Base-by-base conservation (phyloP, 805 yeast genomes). In the Wickerhamomyces xylosicus region DNA sequence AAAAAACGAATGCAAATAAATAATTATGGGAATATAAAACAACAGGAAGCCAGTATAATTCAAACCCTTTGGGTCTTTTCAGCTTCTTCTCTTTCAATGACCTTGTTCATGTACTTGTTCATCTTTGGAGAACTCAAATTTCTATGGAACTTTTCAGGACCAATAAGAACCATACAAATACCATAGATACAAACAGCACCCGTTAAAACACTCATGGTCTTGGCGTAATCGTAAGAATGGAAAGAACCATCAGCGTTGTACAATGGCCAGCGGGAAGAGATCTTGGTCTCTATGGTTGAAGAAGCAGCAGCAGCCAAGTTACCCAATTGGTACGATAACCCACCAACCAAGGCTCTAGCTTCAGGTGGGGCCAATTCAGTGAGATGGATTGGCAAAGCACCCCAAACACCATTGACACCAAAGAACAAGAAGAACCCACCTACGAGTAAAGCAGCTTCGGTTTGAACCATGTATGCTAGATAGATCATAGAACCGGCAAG, bases 321-420 rank as follows among this genome's bases (percentile, higher is more conserved):
- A 62, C 87, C 87, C 41, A 80, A 67, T 58, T 80, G 87, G 53
- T 80, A 80, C 9, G 77, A 68, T 27, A 76, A 58, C 38, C 85
- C 85, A 25, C 72, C 70, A 25, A 78, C 67, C 48, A 79, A 66
- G 1, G 85, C 66, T 50, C 84, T 65, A 54, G 74, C 73, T 29
- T 74, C 72, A 14, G 82, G 78, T 41, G 78, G 80, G 13, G 83
- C 71, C 37, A 80, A 63, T 56, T 81, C 89, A 22, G 77, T 64
- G 32, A 81, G 61, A 56, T 79, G 77, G 33, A 77, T 69, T 15
- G 87, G 85, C 11, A 74, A 66, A 36, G 80, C 73, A 44, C 87
- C 86, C 82, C 85, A 81, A 5, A 78, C 77, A 27, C 86, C 87
- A 63, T 77, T 79, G 5, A 79, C 81, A 40, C 73, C 71, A 50